These are phyloP conservation scores for Aquilaria malaccensis DNA, from an alignment of 345 rosid species.

Conservation along the genomic window DNA sequence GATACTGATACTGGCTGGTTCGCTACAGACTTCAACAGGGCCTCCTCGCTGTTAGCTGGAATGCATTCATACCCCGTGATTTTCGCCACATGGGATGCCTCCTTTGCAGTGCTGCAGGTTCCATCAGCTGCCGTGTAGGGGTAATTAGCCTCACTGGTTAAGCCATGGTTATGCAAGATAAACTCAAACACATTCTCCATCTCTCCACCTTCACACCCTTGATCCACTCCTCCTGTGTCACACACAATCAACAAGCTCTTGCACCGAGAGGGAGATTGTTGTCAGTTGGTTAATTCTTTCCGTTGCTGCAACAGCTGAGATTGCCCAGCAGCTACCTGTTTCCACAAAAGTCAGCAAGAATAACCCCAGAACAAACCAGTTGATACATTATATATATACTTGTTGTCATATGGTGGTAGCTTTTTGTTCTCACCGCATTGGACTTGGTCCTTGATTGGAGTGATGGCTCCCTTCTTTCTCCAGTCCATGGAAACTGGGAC, in stretches of 20 bases:
- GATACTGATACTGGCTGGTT: slow-evolving; percentile 70
- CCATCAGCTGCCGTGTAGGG: neutral
- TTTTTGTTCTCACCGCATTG: no score
- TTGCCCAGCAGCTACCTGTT: slow-evolving; percentile 8
- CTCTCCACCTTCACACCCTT: neutral
- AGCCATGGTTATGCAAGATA: neutral
- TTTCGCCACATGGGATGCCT: no score
- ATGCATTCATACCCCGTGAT: slow-evolving; percentile 44
- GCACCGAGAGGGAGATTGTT: neutral
- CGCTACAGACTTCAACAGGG: slow-evolving; percentile 53
- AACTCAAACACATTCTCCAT: neutral
- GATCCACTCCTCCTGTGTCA: neutral
- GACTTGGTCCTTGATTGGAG: no score
- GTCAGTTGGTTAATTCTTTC: neutral
- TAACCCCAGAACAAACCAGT: no score
- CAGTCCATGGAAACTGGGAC: no score
- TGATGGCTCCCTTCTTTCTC: no score
- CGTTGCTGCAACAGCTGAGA: slow-evolving; percentile 2
- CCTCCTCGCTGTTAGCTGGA: slow-evolving; percentile 48
- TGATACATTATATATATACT: neutral
- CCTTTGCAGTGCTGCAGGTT: neutral
- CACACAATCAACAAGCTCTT: neutral
- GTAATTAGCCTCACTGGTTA: neutral
- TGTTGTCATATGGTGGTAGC: neutral
- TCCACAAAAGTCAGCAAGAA: no score